Base-by-base conservation (phyloP, 139 green algal species). In the Gonium pectorale region DNA sequence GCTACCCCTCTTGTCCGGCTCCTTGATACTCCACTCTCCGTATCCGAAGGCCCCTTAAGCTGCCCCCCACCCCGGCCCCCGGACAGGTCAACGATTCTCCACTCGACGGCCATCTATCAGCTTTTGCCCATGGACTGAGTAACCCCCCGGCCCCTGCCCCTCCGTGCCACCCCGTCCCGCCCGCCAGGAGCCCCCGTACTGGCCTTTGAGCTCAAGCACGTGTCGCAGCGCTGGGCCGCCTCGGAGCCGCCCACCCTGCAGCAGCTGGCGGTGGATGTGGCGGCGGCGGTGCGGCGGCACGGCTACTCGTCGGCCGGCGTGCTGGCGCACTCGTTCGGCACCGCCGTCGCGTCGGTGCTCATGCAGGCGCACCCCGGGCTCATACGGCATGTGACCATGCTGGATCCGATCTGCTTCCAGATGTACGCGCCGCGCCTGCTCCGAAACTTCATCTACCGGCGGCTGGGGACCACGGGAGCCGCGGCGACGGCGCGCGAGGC, bases 121-220 rank as follows among this genome's bases (percentile, higher is more conserved):
- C n/a, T n/a, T n/a, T n/a, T n/a, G n/a, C 17, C 49, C 17, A 17
- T 17, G 49, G 49, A 17, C 49, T 26, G 13, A 17, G 49, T 13
- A 56, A 56, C n/a, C n/a, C n/a, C n/a, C n/a, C n/a, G n/a, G n/a
- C n/a, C n/a, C n/a, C n/a, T n/a, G n/a, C n/a, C n/a, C n/a, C n/a
- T n/a, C n/a, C n/a, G n/a, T n/a, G n/a, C n/a, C n/a, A n/a, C n/a
- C n/a, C n/a, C n/a, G n/a, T n/a, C n/a, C n/a, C n/a, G n/a, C 54
- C 5, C 22, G 17, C 5, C 83, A 88, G 83, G 83, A 15, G 75
- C 66, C 7, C 90, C 90, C 31, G 33, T 93, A 9, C 70, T 93
- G 0, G 86, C 89, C 21, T 54, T 93, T 1, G 90, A 93, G 87
- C 90, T 85, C 68, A 88, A 86, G 49, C 90, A 93, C 70, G 44